Evolutionary conservation across 1,139 yeast genomes (phyloP).

Genomic region (Pichia sp.): DNA sequence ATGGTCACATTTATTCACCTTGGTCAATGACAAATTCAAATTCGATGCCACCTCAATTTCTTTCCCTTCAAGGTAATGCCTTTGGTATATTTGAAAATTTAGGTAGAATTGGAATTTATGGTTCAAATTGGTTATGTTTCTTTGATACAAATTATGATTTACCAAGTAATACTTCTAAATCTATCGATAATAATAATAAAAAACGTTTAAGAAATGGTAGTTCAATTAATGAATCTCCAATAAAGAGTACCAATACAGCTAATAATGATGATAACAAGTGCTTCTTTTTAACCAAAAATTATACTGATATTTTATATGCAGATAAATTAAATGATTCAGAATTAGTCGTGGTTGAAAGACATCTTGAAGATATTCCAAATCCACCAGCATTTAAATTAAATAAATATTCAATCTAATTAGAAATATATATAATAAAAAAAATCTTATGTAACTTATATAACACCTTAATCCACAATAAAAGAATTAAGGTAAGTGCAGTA

Average conservation of each 20-base stretch:
- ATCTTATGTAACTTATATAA: neutral
- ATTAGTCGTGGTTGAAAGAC: slow-evolving; percentile 72
- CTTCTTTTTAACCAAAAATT: slow-evolving; percentile 74
- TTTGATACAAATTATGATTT: slow-evolving; percentile 50
- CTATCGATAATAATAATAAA: slow-evolving; percentile 28
- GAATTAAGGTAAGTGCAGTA: too few relatives aligned
- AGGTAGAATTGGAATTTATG: slow-evolving; percentile 70
- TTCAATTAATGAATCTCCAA: slow-evolving; percentile 37
- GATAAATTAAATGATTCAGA: slow-evolving; percentile 48
- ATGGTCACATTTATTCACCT: slow-evolving; percentile 36
- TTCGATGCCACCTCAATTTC: slow-evolving; percentile 60
- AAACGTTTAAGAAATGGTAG: slow-evolving; percentile 64
- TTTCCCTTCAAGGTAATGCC: slow-evolving; percentile 59
- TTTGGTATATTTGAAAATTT: slow-evolving; percentile 52
- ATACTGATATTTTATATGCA: slow-evolving; percentile 66
- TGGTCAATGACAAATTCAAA: slow-evolving; percentile 84
- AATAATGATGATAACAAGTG: slow-evolving; percentile 30
- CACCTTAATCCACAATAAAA: neutral
- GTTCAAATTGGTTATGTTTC: slow-evolving; percentile 76
- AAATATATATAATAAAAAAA: neutral
- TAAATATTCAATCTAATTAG: slow-evolving; percentile 46
- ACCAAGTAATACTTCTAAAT: neutral
- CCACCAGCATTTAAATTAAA: slow-evolving; percentile 75
- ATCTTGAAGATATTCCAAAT: slow-evolving; percentile 53
- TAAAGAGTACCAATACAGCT: slow-evolving; percentile 10